Conservation (phyloP, 2,329 filamentous ascomycete species). For the Epichloe amarillans region DNA sequence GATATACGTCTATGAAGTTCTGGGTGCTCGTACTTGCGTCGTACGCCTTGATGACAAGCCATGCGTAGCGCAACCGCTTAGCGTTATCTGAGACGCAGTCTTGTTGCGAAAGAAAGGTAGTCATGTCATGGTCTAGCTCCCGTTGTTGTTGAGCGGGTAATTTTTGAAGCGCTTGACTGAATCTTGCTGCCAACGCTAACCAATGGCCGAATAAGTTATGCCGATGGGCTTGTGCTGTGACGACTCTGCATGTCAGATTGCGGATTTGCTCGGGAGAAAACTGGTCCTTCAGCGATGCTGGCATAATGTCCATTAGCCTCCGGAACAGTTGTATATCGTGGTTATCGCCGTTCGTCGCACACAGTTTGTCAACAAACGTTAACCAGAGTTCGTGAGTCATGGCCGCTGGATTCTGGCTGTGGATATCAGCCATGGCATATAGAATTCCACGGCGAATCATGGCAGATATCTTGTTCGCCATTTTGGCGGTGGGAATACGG, state of each 20-base stretch:
- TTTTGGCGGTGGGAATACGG: conserved; percentile 6
- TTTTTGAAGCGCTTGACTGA: conserved; percentile 7
- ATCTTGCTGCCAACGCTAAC: conserved; percentile 8
- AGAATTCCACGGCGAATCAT: conserved; percentile 11
- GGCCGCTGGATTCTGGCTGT: not conserved
- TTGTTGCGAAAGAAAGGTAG: conserved; percentile 5
- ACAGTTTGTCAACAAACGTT: conserved; percentile 7
- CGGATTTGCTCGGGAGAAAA: conserved; percentile 7
- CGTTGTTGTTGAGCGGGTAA: conserved; percentile 6
- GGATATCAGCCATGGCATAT: conserved; percentile 7
- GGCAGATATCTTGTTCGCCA: conserved; percentile 8
- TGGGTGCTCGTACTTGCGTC: conserved; percentile 6
- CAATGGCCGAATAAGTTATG: conserved; percentile 8
- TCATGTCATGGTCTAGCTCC: conserved; percentile 6
- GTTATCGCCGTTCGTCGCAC: conserved; percentile 2
- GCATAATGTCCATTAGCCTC: conserved; percentile 9
- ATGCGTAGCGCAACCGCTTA: conserved; percentile 9
- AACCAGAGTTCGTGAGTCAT: conserved; percentile 10
- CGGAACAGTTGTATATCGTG: conserved; percentile 11
- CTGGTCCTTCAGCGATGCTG: conserved; percentile 5
- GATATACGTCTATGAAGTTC: conserved; percentile 7
- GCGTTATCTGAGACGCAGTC: conserved; percentile 3
- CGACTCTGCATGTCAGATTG: conserved; percentile 6
- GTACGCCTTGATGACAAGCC: conserved; percentile 12
- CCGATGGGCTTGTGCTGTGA: conserved; percentile 10